These are phyloP conservation scores for Phytophthora macrochlamydospora DNA, from an alignment of 352 stramenopile genomes.

Conservation along the genomic window DNA sequence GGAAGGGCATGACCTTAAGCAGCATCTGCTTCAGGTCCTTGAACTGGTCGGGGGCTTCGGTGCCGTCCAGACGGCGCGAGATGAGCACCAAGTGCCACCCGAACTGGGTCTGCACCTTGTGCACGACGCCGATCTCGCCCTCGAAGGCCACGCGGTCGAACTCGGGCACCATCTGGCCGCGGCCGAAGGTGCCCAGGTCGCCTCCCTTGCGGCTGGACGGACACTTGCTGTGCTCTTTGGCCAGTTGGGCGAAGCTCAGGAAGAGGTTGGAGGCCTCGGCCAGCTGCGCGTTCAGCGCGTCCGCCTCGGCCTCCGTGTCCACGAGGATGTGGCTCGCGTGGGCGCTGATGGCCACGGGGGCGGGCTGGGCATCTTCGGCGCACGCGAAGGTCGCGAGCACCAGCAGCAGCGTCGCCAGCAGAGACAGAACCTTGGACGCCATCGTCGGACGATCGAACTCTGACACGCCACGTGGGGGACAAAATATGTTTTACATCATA, in stretches of 20 bases:
- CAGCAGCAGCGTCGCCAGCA: conserved; percentile 32
- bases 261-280: conserved; percentile 52
- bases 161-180: conserved; percentile 76
- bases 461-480: too few relatives aligned
- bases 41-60: conserved; percentile 44
- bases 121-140: conserved; percentile 64
- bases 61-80: conserved; percentile 54
- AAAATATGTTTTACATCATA: too few relatives aligned
- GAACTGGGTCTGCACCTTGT: conserved; percentile 88
- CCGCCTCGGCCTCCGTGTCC: conserved; percentile 65
- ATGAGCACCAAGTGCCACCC: conserved; percentile 72
- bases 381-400: conserved; percentile 16
- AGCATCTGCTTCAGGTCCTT: conserved; percentile 36
- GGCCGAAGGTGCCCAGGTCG: conserved; percentile 74
- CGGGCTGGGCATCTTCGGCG: neutral
- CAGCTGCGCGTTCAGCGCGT: conserved; percentile 64
- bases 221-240: conserved; percentile 75
- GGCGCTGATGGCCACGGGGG: conserved; percentile 39
- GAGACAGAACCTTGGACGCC: conserved; percentile 25
- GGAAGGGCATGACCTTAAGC: conserved; percentile 55
- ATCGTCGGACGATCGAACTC: neutral
- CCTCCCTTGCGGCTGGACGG: conserved; percentile 65
- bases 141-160: conserved; percentile 82
- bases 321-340: conserved; percentile 87
- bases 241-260: conserved; percentile 68